These are phyloP conservation scores for Pichia sp. DNA, from an alignment of 1,139 yeast species.

Conservation along the genomic window DNA sequence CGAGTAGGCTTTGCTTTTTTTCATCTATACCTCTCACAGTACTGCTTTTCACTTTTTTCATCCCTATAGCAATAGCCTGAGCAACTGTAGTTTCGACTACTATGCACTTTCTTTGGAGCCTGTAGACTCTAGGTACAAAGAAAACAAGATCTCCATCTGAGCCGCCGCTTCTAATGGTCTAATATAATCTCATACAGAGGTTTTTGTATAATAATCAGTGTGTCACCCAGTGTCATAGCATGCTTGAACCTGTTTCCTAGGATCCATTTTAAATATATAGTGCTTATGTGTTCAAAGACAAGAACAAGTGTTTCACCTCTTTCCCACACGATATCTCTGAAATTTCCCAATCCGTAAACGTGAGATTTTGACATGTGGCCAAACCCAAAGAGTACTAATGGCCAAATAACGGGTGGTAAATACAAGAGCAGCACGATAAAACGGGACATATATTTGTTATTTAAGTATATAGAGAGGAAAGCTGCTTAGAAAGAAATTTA, in stretches of 20 bases:
- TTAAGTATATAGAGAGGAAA: too few species aligned
- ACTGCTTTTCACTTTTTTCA: neutral
- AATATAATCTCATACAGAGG: neutral
- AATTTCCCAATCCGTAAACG: too few species aligned
- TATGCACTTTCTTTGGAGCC: slow-evolving; percentile 1
- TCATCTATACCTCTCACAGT: neutral
- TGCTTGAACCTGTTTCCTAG: neutral
- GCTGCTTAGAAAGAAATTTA: too few species aligned
- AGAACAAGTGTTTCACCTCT: neutral
- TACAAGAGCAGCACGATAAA: too few species aligned
- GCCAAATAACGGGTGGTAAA: too few species aligned
- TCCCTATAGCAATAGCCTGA: slow-evolving; percentile 2
- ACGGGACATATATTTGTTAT: too few species aligned
- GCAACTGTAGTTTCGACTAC: neutral
- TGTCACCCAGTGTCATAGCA: neutral
- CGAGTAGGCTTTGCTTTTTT: neutral
- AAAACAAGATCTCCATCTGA: slow-evolving; percentile 2
- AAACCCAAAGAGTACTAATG: too few species aligned
- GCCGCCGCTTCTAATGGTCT: slow-evolving; percentile 1
- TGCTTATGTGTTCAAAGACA: neutral
- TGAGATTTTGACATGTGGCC: too few species aligned
- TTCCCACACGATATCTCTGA: too few species aligned
- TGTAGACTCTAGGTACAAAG: neutral
- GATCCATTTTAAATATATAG: slow-evolving; percentile 2
- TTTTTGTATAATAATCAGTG: neutral